Evolutionary conservation across 192 early-diverging fungal species (phyloP).

Genomic region (Spizellomyces punctatus): DNA sequence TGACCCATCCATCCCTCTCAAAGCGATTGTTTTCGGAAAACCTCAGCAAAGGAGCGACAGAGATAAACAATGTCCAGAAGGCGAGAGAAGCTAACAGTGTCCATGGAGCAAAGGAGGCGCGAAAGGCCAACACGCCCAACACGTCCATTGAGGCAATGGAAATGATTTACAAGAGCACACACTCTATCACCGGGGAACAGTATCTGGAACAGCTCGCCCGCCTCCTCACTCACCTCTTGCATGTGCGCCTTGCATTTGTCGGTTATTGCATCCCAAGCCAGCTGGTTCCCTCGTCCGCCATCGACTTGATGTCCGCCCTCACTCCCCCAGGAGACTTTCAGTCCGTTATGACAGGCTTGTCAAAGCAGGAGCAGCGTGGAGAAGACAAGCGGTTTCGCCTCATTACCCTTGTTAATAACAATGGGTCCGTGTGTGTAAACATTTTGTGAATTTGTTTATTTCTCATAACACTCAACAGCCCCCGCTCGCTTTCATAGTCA

Average conservation of each 20-base stretch:
- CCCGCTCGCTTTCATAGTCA: neutral
- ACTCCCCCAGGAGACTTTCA: slow-evolving; percentile 9
- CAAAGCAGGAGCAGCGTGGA: neutral
- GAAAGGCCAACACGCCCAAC: no score
- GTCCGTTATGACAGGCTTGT: slow-evolving; percentile 6
- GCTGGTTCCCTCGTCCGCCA: slow-evolving; percentile 1
- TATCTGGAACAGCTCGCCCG: slow-evolving; percentile 7
- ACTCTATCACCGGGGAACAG: neutral
- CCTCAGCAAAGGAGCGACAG: no score
- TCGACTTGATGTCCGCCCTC: slow-evolving; percentile 14
- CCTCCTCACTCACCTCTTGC: neutral
- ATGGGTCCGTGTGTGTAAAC: neutral
- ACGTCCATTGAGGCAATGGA: no score
- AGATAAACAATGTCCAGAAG: no score
- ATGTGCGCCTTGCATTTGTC: slow-evolving; percentile 6
- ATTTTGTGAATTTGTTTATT: neutral
- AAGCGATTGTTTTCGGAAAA: no score
- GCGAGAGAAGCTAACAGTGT: no score
- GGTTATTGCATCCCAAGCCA: slow-evolving; percentile 12
- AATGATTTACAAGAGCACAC: slow-evolving; percentile 1
- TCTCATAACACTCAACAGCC: neutral
- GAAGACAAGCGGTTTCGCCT: slow-evolving; percentile 1
- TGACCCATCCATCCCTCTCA: no score
- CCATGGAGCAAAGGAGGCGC: no score
- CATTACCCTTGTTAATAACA: neutral